A percentile compares a stretch with the other conserved stretches of the same genome.
phyloP scores from a whole-genome alignment of 345 rosid genomes.

The Geranium brycei region DNA sequence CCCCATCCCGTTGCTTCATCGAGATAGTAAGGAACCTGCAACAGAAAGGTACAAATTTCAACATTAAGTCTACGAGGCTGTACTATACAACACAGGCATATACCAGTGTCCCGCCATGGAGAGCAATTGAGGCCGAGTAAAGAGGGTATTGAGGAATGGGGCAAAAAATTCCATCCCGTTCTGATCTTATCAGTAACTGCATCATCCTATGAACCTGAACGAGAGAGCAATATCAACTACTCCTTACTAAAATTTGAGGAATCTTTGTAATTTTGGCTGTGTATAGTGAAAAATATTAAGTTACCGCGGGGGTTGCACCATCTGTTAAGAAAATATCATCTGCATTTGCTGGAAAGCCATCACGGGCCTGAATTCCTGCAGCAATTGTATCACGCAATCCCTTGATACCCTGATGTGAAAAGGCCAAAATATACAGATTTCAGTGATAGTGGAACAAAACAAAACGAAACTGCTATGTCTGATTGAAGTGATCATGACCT shows the following conservation, averaged over 20 bases:
- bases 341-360: slow-evolving; percentile 82
- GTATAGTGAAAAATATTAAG: too few species aligned
- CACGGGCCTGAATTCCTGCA: slow-evolving; percentile 91
- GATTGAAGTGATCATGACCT: slow-evolving; percentile 29
- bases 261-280: too few species aligned
- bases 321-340: slow-evolving; percentile 90
- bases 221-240: too few species aligned
- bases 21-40: slow-evolving; percentile 87
- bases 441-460: neutral
- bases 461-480: neutral
- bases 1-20: slow-evolving; percentile 94
- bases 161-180: slow-evolving; percentile 80
- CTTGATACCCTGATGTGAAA: slow-evolving; percentile 54
- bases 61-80: too few species aligned
- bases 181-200: slow-evolving; percentile 74
- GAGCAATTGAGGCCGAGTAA: slow-evolving; percentile 94
- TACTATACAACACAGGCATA: slow-evolving; percentile 4
- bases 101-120: slow-evolving; percentile 92
- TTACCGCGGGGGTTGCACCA: slow-evolving; percentile 87
- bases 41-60: neutral
- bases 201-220: slow-evolving; percentile 63
- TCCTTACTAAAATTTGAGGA: too few species aligned
- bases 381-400: slow-evolving; percentile 85
- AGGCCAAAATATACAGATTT: neutral
- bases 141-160: slow-evolving; percentile 98